Evolutionary conservation across 768 basidiomycete species (phyloP).

Genomic region (Cyclocybe aegerita): DNA sequence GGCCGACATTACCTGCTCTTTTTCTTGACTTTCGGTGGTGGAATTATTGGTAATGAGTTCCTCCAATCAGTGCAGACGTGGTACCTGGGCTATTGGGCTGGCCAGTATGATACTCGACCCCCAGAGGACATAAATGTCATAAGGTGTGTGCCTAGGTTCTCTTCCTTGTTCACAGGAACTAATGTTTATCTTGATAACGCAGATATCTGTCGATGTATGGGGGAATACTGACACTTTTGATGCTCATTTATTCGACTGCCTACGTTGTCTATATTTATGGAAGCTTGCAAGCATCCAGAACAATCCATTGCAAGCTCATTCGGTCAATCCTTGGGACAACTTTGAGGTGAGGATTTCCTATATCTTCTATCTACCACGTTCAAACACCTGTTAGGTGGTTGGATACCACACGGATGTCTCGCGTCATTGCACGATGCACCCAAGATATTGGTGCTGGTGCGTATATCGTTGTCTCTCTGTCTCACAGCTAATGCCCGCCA

Average conservation of each 20-base stretch:
- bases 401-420: slow-evolving; percentile 38
- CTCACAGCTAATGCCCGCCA: too few relatives aligned
- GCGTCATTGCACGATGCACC: slow-evolving; percentile 63
- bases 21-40: slow-evolving; percentile 26
- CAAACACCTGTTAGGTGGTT: slow-evolving; percentile 36
- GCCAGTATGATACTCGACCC: slow-evolving; percentile 34
- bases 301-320: slow-evolving; percentile 51
- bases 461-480: neutral
- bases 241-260: slow-evolving; percentile 30
- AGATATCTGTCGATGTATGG: neutral
- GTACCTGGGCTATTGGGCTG: slow-evolving; percentile 46
- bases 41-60: slow-evolving; percentile 24
- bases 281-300: slow-evolving; percentile 47
- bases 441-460: slow-evolving; percentile 53
- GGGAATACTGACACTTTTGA: slow-evolving; percentile 3
- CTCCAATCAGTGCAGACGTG: slow-evolving; percentile 34
- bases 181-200: slow-evolving; percentile 25
- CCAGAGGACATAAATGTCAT: slow-evolving; percentile 32
- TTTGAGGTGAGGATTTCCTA: slow-evolving; percentile 38
- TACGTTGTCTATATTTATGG: slow-evolving; percentile 45
- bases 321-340: slow-evolving; percentile 57
- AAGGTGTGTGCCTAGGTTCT: slow-evolving; percentile 28
- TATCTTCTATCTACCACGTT: too few relatives aligned
- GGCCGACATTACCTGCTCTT: slow-evolving; percentile 31
- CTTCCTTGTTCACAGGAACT: slow-evolving; percentile 41